Conservation (phyloP, 768 basidiomycete species). For the Omphalotus guepiniiformis region DNA sequence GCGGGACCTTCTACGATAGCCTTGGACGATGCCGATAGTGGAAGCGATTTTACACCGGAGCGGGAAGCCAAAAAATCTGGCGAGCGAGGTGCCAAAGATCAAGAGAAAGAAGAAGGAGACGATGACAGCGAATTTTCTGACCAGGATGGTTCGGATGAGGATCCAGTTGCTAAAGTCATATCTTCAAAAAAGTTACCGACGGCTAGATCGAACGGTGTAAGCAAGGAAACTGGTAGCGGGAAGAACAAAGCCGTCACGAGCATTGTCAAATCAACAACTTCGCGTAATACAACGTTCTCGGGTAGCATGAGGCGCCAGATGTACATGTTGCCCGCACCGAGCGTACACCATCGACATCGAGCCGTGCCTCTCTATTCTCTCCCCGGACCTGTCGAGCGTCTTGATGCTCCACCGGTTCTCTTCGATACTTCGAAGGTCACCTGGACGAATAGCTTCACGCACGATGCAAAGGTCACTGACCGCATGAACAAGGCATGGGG, state of each 20-base stretch:
- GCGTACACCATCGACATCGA: slow-evolving; percentile 69
- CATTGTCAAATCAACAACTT: slow-evolving; percentile 9
- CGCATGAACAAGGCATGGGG: slow-evolving; percentile 71
- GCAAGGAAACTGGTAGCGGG: slow-evolving; percentile 27
- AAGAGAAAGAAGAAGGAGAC: slow-evolving; percentile 18
- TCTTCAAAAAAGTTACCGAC: slow-evolving; percentile 8
- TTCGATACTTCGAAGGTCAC: slow-evolving; percentile 41
- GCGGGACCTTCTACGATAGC: slow-evolving; percentile 36
- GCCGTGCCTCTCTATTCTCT: slow-evolving; percentile 57
- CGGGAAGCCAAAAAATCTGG: slow-evolving; percentile 15
- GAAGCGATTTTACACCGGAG: slow-evolving; percentile 56
- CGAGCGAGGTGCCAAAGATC: slow-evolving; percentile 6
- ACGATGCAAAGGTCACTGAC: slow-evolving; percentile 41
- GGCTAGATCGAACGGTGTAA: slow-evolving; percentile 19
- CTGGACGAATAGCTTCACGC: slow-evolving; percentile 55
- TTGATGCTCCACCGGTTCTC: slow-evolving; percentile 43
- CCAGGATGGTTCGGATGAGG: slow-evolving; percentile 15
- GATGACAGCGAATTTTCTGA: slow-evolving; percentile 16
- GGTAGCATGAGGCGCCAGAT: slow-evolving; percentile 43
- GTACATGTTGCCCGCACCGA: slow-evolving; percentile 59
- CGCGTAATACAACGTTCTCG: slow-evolving; percentile 27
- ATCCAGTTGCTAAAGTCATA: background rate
- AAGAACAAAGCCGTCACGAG: slow-evolving; percentile 15
- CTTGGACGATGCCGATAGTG: slow-evolving; percentile 37
- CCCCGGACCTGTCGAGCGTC: slow-evolving; percentile 54